A percentile compares a stretch with the other conserved stretches of the same genome.
Evolutionary conservation across 129 eudicot species (phyloP).

Genomic region (Tagetes erecta): DNA sequence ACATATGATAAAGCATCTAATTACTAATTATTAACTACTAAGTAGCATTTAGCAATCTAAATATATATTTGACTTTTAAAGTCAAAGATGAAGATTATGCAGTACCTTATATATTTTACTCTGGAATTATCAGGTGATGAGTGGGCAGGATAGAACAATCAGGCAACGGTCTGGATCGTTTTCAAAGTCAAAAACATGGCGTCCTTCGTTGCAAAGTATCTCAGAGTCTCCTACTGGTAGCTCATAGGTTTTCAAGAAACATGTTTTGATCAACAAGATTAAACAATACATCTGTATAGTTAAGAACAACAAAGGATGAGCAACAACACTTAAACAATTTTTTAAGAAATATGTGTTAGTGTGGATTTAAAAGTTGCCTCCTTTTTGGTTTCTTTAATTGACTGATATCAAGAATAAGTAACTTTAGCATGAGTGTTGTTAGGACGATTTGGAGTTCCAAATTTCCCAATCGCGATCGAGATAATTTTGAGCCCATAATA

Average conservation of each 20-base stretch:
- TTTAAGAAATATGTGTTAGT: constrained; percentile 36
- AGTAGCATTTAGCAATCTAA: neutral
- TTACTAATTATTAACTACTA: neutral
- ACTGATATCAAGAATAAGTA: neutral
- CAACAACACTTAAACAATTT: constrained; percentile 28
- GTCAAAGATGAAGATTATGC: constrained; percentile 31
- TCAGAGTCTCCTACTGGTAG: constrained; percentile 73
- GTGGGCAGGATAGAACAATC: constrained; percentile 42
- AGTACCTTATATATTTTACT: neutral
- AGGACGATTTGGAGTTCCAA: constrained; percentile 51
- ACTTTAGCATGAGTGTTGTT: constrained; percentile 14
- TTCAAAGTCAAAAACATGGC: constrained; percentile 78
- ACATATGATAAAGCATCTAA: constrained; percentile 37
- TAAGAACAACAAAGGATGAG: constrained; percentile 29
- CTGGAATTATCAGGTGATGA: constrained; percentile 35
- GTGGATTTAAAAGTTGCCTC: constrained; percentile 40
- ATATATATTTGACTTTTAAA: neutral
- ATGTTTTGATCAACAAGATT: constrained; percentile 27
- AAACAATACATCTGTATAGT: constrained; percentile 53
- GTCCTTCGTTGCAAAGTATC: constrained; percentile 84
- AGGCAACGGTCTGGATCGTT: constrained; percentile 55
- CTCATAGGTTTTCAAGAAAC: constrained; percentile 21
- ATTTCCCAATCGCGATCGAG: constrained; percentile 53
- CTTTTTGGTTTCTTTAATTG: constrained; percentile 17
- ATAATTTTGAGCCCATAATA: constrained; percentile 15